phyloP scores from a whole-genome alignment of 306 rosid genomes.

The Mimosa bimucronata region DNA sequence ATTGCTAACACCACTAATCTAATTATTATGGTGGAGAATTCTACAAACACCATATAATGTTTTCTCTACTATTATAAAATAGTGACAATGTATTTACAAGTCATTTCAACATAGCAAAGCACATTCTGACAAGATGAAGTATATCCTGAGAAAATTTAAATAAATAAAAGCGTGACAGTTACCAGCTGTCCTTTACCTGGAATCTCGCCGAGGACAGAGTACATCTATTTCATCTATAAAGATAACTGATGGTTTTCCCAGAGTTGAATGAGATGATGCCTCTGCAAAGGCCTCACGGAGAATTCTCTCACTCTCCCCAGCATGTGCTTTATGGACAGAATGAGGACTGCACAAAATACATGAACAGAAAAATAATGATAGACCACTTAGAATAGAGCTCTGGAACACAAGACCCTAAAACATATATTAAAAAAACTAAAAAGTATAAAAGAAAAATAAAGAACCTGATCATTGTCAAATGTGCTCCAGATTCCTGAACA shows the following conservation, averaged over 20 bases:
- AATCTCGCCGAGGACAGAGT: constrained; percentile 84
- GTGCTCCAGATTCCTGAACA: constrained; percentile 84
- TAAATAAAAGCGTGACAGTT: constrained; percentile 15
- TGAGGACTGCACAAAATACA: constrained; percentile 68
- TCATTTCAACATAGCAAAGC: background rate
- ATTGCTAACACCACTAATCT: constrained; percentile 1
- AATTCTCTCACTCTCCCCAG: constrained; percentile 81
- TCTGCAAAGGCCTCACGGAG: constrained; percentile 79
- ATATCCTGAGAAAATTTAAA: constrained; percentile 29
- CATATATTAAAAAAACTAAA: background rate
- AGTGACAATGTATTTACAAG: constrained; percentile 5
- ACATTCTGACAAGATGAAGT: constrained; percentile 2
- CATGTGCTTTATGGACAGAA: constrained; percentile 70
- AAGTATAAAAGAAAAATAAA: background rate
- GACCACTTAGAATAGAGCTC: constrained; percentile 21
- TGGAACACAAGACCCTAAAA: constrained; percentile 6
- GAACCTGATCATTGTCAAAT: constrained; percentile 73
- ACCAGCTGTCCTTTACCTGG: constrained; percentile 54
- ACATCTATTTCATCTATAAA: constrained; percentile 92
- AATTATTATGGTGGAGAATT: background rate
- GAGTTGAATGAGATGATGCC: constrained; percentile 65
- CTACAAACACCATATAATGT: background rate
- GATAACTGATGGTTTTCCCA: constrained; percentile 72
- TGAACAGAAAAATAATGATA: constrained; percentile 32
- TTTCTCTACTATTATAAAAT: constrained; percentile 10